These are phyloP conservation scores for Aspergillus sp. DNA, from an alignment of 2,329 filamentous ascomycete genomes.

Conservation along the genomic window DNA sequence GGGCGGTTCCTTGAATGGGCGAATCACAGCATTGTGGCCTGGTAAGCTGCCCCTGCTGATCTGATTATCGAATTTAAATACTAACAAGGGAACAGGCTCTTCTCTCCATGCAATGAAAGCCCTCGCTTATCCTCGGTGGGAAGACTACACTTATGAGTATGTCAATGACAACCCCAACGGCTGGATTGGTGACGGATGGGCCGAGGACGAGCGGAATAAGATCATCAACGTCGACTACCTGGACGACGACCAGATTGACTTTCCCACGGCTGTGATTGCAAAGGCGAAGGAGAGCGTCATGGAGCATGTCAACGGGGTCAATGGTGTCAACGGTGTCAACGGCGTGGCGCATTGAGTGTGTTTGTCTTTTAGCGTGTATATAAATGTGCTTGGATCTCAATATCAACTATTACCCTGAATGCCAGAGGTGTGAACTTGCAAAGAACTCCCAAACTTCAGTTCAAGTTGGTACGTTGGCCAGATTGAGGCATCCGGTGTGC, in stretches of 20 bases:
- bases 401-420: no score
- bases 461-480: neutral
- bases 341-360: neutral
- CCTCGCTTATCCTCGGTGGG: constrained; percentile 42
- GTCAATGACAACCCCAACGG: constrained; percentile 36
- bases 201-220: constrained; percentile 37
- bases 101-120: constrained; percentile 44
- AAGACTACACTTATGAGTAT: constrained; percentile 45
- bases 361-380: neutral
- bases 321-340: neutral
- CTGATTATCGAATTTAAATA: neutral
- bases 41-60: constrained; percentile 25
- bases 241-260: constrained; percentile 42
- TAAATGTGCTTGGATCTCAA: neutral
- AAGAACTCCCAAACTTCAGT: no score
- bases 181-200: constrained; percentile 44
- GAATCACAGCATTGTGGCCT: constrained; percentile 41
- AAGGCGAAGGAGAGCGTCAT: neutral
- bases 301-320: neutral
- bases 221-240: constrained; percentile 40
- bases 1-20: constrained; percentile 36
- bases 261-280: constrained; percentile 26
- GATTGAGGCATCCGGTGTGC: neutral
- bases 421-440: no score
- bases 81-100: constrained; percentile 29